A percentile compares a stretch with the other conserved stretches of the same genome.
Conservation (phyloP, 202 grass and related monocot species). For the Setaria italica region DNA sequence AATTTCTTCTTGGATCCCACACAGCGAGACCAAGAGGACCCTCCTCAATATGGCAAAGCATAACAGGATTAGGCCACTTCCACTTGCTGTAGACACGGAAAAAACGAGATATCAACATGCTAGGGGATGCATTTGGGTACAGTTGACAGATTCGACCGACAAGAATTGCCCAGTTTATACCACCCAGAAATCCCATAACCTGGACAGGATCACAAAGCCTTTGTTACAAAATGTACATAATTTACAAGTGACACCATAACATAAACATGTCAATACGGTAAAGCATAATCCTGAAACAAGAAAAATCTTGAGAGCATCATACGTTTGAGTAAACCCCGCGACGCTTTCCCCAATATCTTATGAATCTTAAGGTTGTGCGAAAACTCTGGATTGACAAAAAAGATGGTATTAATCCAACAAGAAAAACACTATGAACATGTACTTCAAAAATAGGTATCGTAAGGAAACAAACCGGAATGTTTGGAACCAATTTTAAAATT, state of each 20-base stretch:
- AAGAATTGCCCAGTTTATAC: conserved; percentile 99
- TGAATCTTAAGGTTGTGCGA: conserved; percentile 91
- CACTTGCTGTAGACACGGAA: conserved; percentile 93
- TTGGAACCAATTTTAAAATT: conserved; percentile 89
- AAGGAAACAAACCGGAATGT: conserved; percentile 65
- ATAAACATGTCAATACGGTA: conserved; percentile 24
- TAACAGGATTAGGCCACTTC: conserved; percentile 99
- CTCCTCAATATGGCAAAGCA: conserved; percentile 93
- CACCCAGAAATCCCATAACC: conserved; percentile 95
- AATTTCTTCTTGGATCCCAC: conserved; percentile 97
- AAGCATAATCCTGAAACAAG: conserved; percentile 19
- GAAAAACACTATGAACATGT: background rate
- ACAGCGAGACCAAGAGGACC: conserved; percentile 78
- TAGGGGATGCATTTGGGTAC: conserved; percentile 92
- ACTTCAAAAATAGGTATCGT: conserved; percentile 33
- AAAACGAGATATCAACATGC: conserved; percentile 95
- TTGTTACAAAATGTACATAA: conserved; percentile 44
- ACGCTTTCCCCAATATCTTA: conserved; percentile 90
- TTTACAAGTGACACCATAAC: background rate
- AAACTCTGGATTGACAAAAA: conserved; percentile 72
- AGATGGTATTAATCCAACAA: conserved; percentile 24
- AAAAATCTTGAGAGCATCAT: conserved; percentile 38
- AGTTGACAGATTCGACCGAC: conserved; percentile 96
- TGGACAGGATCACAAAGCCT: conserved; percentile 51
- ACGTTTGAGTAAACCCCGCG: conserved; percentile 99